A percentile compares a stretch with the other conserved stretches of the same genome.
Evolutionary conservation across 1,284 basidiomycete species (phyloP).

Genomic region (Melampsora larici-populina): DNA sequence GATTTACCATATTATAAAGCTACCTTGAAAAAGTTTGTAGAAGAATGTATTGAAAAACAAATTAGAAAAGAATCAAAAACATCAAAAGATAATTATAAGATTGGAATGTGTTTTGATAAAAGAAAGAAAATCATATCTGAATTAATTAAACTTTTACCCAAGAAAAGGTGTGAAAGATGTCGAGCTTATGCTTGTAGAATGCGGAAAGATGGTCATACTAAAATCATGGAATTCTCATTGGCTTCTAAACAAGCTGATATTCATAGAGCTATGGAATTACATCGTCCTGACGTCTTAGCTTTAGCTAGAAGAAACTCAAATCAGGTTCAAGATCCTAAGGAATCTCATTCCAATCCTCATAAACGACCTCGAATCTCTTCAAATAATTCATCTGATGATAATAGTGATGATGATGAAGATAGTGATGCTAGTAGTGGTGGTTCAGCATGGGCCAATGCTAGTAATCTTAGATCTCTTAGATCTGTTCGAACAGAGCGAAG

Average conservation of each 20-base stretch:
- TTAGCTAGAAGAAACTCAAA: neutral
- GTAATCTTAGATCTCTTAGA: constrained; percentile 45
- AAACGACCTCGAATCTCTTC: neutral
- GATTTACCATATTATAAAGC: constrained; percentile 64
- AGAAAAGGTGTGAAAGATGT: constrained; percentile 38
- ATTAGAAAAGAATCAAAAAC: constrained; percentile 50
- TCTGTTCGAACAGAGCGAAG: constrained; percentile 41
- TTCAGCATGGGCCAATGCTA: constrained; percentile 49
- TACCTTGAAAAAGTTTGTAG: constrained; percentile 68
- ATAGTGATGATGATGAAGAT: constrained; percentile 49
- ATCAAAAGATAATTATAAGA: constrained; percentile 81
- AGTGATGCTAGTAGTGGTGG: constrained; percentile 45
- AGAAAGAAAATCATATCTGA: constrained; percentile 78
- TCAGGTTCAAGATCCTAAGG: neutral
- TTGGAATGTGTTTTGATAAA: constrained; percentile 78
- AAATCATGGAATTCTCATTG: constrained; percentile 90
- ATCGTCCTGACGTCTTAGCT: constrained; percentile 58
- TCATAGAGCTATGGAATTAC: constrained; percentile 61
- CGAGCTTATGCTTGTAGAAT: constrained; percentile 51
- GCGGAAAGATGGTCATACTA: constrained; percentile 89
- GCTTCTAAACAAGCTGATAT: constrained; percentile 71
- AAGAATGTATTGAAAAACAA: constrained; percentile 62
- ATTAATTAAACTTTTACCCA: constrained; percentile 69
- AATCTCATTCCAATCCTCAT: neutral
- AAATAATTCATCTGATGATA: constrained; percentile 19